phyloP scores from a whole-genome alignment of 1,284 basidiomycete genomes.

The Marasmius sp. region DNA sequence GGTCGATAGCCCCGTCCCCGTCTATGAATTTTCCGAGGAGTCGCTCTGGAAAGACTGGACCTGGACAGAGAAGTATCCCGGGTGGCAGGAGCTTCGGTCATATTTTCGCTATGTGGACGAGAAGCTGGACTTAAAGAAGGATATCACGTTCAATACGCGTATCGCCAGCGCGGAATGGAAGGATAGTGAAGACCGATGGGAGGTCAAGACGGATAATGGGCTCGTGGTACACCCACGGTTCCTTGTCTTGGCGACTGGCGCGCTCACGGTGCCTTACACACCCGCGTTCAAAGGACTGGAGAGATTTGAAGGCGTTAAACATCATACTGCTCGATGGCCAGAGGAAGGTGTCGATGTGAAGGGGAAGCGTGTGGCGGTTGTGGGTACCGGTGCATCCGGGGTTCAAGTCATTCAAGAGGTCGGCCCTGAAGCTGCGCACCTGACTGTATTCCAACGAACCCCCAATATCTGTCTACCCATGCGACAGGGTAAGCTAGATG shows the following conservation, averaged over 20 bases:
- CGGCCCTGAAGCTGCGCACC: constrained; percentile 16
- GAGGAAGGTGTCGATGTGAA: constrained; percentile 18
- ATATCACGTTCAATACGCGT: constrained; percentile 22
- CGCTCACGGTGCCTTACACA: constrained; percentile 19
- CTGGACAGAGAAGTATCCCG: constrained; percentile 22
- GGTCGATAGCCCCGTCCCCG: constrained; percentile 11
- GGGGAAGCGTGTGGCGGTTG: constrained; percentile 21
- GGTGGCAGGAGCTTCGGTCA: constrained; percentile 17
- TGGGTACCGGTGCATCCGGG: constrained; percentile 26
- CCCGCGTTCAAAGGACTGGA: constrained; percentile 19
- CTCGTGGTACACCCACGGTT: constrained; percentile 14
- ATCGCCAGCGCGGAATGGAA: constrained; percentile 22
- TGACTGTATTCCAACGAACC: constrained; percentile 27
- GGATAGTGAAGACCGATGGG: constrained; percentile 18
- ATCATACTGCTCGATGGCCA: constrained; percentile 23
- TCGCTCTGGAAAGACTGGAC: constrained; percentile 27
- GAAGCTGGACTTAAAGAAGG: constrained; percentile 21
- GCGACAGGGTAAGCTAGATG: constrained; percentile 15
- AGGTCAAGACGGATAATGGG: constrained; percentile 18
- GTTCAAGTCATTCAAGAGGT: constrained; percentile 24
- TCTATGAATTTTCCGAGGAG: constrained; percentile 22
- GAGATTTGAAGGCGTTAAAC: constrained; percentile 19
- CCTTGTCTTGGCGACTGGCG: constrained; percentile 22
- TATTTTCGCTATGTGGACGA: constrained; percentile 23
- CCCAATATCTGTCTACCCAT: constrained; percentile 22